A percentile compares a stretch with the other conserved stretches of the same genome.
Evolutionary conservation across 1,284 basidiomycete species (phyloP).

Genomic region (Irpex rosettiformis): DNA sequence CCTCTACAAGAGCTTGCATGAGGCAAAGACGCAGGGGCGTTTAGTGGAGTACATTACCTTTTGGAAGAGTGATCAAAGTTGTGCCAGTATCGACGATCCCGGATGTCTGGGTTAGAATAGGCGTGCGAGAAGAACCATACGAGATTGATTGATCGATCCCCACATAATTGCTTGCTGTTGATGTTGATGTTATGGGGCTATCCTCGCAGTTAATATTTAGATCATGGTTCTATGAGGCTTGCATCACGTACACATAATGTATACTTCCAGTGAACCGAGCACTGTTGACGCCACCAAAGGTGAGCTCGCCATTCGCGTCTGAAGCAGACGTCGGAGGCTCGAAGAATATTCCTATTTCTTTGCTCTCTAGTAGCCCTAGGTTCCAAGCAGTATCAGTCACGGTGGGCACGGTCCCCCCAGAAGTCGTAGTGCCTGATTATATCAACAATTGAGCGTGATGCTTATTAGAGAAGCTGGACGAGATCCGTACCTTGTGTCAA

Average conservation of each 20-base stretch:
- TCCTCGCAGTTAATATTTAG: background rate
- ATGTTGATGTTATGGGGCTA: slow-evolving; percentile 12
- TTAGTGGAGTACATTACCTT: slow-evolving; percentile 6
- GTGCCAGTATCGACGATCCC: slow-evolving; percentile 17
- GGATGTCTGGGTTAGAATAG: slow-evolving; percentile 9
- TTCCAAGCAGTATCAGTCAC: slow-evolving; percentile 13
- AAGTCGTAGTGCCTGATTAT: background rate
- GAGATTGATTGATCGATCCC: slow-evolving; percentile 15
- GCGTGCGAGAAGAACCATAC: slow-evolving; percentile 9
- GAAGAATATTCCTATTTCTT: slow-evolving; percentile 14
- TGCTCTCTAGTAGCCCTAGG: slow-evolving; percentile 1
- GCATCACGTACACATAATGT: slow-evolving; percentile 37
- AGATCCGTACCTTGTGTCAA: background rate
- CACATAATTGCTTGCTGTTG: slow-evolving; percentile 29
- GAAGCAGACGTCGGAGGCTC: slow-evolving; percentile 8
- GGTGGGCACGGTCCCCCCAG: background rate
- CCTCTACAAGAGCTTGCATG: slow-evolving; percentile 14
- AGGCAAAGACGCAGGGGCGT: background rate
- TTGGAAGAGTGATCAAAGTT: slow-evolving; percentile 16
- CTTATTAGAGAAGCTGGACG: background rate
- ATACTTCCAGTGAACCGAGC: slow-evolving; percentile 36
- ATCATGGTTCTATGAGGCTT: background rate
- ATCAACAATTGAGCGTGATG: background rate
- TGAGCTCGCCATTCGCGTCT: slow-evolving; percentile 11
- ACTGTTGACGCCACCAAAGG: slow-evolving; percentile 12